Evolutionary conservation across 768 basidiomycete species (phyloP).

Genomic region (Gymnopilus dilepis): DNA sequence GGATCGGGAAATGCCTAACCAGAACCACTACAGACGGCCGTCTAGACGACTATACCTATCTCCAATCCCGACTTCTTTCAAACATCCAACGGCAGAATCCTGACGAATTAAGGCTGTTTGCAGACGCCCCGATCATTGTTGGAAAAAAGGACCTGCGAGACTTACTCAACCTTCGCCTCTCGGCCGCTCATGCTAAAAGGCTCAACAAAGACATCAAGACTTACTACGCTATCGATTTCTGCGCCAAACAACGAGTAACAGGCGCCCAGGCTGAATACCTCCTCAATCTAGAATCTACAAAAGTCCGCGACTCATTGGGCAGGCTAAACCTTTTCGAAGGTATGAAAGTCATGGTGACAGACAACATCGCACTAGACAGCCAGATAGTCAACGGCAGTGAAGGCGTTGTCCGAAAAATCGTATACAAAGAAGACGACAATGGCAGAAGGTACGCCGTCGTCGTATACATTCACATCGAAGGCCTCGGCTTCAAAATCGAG

Average conservation of each 20-base stretch:
- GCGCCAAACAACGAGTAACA: no score
- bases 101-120: neutral
- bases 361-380: neutral
- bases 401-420: neutral
- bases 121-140: neutral
- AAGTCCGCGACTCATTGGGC: neutral
- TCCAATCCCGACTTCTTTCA: neutral
- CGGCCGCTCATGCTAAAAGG: neutral
- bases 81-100: neutral
- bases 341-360: conserved; percentile 4
- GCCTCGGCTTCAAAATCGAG: no score
- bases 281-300: neutral
- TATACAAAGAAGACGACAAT: neutral
- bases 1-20: neutral
- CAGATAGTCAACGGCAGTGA: neutral
- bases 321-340: neutral
- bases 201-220: neutral
- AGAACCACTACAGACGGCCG: fast-evolving
- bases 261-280: neutral
- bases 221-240: neutral
- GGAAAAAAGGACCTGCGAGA: neutral
- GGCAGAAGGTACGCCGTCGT: neutral
- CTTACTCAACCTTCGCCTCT: neutral
- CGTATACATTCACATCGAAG: neutral
- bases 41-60: neutral